phyloP scores from a whole-genome alignment of 1,139 yeast species.

The Lodderomyces elongisporus region DNA sequence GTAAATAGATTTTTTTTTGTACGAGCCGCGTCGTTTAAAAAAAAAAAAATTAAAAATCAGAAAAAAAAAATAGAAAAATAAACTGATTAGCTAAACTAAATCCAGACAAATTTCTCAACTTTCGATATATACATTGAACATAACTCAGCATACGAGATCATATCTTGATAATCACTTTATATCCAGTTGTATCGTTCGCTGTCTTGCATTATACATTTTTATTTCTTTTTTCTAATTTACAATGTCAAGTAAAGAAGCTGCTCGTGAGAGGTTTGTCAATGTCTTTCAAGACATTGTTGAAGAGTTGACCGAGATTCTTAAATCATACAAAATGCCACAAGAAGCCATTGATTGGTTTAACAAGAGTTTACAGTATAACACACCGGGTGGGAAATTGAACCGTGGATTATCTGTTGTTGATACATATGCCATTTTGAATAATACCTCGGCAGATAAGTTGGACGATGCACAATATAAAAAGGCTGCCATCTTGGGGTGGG shows the following conservation, averaged over 20 bases:
- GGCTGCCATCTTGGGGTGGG: constrained; percentile 93
- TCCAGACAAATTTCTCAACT: no score
- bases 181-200: no score
- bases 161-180: no score
- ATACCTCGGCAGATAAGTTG: constrained; percentile 56
- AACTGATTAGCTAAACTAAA: no score
- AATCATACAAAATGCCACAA: constrained; percentile 72
- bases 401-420: constrained; percentile 95
- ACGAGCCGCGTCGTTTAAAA: no score
- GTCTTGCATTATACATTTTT: no score
- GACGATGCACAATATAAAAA: constrained; percentile 67
- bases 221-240: no score
- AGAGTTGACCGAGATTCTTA: constrained; percentile 63
- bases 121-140: no score
- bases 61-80: no score
- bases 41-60: no score
- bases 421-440: constrained; percentile 77
- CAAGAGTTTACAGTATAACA: constrained; percentile 71
- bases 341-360: constrained; percentile 88
- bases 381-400: constrained; percentile 95
- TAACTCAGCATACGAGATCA: no score
- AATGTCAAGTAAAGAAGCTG: constrained; percentile 29
- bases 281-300: constrained; percentile 75
- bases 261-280: constrained; percentile 61
- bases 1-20: no score